Percentiles rank a stretch among this genome's conserved stretches.
phyloP scores from a whole-genome alignment of 495 filamentous ascomycete genomes.

The Bombardia bombarda region DNA sequence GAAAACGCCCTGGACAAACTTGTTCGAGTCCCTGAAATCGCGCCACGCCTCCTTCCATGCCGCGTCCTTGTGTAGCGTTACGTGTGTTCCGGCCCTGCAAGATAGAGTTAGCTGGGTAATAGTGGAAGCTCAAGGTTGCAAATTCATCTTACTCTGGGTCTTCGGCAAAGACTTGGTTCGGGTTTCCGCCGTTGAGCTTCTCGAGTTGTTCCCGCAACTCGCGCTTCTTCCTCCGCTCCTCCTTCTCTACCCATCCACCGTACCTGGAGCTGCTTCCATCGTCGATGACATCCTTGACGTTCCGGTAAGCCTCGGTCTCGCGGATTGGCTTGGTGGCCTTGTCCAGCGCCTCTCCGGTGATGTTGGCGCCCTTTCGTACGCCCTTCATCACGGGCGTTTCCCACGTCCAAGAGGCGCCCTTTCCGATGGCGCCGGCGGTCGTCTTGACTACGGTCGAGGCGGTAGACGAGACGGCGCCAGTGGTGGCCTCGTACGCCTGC shows the following conservation, averaged over 20 bases:
- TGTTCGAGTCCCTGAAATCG: slow-evolving; percentile 80
- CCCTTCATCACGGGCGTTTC: slow-evolving; percentile 89
- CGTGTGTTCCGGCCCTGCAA: slow-evolving; percentile 80
- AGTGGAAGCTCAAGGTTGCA: not conserved
- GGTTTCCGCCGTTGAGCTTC: slow-evolving; percentile 41
- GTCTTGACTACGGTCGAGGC: slow-evolving; percentile 73
- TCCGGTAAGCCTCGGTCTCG: slow-evolving; percentile 88
- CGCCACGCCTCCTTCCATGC: slow-evolving; percentile 95
- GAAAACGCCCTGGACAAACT: slow-evolving; percentile 83
- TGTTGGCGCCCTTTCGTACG: slow-evolving; percentile 75
- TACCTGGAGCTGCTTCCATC: slow-evolving; percentile 94
- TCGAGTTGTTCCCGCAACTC: slow-evolving; percentile 65
- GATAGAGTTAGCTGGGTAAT: slow-evolving; percentile 7
- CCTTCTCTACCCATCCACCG: slow-evolving; percentile 92
- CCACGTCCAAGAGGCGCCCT: slow-evolving; percentile 93
- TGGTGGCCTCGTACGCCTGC: slow-evolving; percentile 75
- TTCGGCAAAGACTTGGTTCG: slow-evolving; percentile 58
- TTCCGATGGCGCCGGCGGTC: slow-evolving; percentile 78
- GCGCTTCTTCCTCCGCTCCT: slow-evolving; percentile 72
- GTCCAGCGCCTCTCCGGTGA: slow-evolving; percentile 78
- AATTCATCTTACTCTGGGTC: slow-evolving; percentile 69
- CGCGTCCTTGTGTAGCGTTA: slow-evolving; percentile 94
- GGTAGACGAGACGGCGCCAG: slow-evolving; percentile 62
- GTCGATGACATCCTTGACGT: slow-evolving; percentile 92
- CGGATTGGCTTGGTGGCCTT: slow-evolving; percentile 89